Conservation (phyloP, 495 filamentous ascomycete species). For the Haplographium delicatum region DNA sequence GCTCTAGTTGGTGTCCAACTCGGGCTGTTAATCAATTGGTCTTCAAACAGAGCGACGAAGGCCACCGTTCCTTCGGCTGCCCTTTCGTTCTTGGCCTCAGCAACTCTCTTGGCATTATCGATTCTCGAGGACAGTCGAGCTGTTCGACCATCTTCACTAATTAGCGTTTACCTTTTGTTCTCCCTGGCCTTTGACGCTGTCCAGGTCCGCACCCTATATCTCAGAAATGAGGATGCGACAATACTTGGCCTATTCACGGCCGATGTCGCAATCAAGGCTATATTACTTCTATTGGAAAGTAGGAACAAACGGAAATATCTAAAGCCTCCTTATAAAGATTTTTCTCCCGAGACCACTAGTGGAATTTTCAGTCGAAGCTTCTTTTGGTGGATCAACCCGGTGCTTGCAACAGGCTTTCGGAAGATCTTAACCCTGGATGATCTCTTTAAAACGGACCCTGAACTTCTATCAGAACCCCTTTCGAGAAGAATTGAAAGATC, state of each 20-base stretch:
- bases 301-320: slow-evolving; percentile 16
- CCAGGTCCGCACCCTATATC: slow-evolving; percentile 41
- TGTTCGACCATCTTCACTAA: slow-evolving; percentile 47
- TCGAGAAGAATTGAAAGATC: slow-evolving; percentile 21
- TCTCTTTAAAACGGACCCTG: slow-evolving; percentile 27
- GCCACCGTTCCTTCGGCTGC: slow-evolving; percentile 35
- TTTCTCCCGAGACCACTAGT: slow-evolving; percentile 44
- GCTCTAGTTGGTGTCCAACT: slow-evolving; percentile 41
- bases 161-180: slow-evolving; percentile 54
- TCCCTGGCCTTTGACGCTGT: slow-evolving; percentile 53
- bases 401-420: slow-evolving; percentile 42
- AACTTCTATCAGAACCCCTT: no score
- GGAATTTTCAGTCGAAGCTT: slow-evolving; percentile 46
- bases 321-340: neutral
- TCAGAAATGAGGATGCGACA: slow-evolving; percentile 10
- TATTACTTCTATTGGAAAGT: slow-evolving; percentile 9
- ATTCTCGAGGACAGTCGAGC: slow-evolving; percentile 36
- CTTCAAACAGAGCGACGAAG: slow-evolving; percentile 16
- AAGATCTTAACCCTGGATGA: slow-evolving; percentile 35
- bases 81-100: slow-evolving; percentile 32
- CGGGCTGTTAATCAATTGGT: slow-evolving; percentile 36
- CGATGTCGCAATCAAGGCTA: neutral
- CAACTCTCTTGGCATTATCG: slow-evolving; percentile 31
- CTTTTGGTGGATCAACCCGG: slow-evolving; percentile 55
- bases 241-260: slow-evolving; percentile 1